phyloP scores from a whole-genome alignment of 208 protist species.

The Trypanosoma platydactyli region DNA sequence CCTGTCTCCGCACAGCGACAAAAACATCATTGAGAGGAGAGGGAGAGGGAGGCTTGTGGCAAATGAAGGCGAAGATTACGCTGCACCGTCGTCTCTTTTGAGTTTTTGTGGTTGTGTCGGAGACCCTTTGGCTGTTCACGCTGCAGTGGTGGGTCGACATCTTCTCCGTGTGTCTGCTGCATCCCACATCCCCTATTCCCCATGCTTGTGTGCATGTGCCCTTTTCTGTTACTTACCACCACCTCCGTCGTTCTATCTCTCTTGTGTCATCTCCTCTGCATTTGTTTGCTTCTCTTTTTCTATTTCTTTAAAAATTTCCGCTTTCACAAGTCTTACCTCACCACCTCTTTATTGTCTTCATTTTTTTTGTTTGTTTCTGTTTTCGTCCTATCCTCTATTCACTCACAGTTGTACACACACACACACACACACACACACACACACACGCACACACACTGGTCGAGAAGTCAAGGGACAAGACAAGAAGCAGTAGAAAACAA shows the following conservation, averaged over 20 bases:
- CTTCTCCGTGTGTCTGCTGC: too few relatives aligned
- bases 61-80: constrained; percentile 12
- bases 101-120: too few relatives aligned
- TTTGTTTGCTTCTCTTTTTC: not conserved
- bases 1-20: not conserved
- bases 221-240: too few relatives aligned
- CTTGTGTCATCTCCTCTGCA: too few relatives aligned
- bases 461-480: not conserved
- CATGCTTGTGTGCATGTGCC: too few relatives aligned
- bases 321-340: not conserved
- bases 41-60: not conserved
- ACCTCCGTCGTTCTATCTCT: too few relatives aligned
- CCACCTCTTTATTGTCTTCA: not conserved
- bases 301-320: constrained; percentile 3
- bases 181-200: too few relatives aligned
- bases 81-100: too few relatives aligned
- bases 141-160: too few relatives aligned
- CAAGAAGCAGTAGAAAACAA: constrained; percentile 1
- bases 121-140: too few relatives aligned
- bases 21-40: too few relatives aligned
- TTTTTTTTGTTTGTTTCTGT: not conserved
- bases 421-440: not conserved
- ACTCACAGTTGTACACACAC: constrained; percentile 1
- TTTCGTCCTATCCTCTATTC: constrained; percentile 3
- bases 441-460: not conserved